These are phyloP conservation scores for Cladosporium sp. DNA, from an alignment of 2,329 filamentous ascomycete genomes.

Conservation along the genomic window DNA sequence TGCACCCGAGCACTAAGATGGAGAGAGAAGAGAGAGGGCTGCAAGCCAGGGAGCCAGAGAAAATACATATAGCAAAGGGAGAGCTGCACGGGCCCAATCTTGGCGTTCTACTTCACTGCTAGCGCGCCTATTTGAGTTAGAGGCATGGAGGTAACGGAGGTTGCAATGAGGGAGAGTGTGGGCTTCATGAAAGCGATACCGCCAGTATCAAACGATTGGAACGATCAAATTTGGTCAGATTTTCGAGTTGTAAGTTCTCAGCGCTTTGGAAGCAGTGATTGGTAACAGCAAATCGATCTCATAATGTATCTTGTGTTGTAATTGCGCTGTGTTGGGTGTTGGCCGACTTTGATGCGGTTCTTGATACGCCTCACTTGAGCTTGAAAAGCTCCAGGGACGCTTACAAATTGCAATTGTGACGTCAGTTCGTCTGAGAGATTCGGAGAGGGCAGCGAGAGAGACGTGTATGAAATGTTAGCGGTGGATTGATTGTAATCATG, in stretches of 20 bases:
- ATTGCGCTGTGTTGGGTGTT: neutral
- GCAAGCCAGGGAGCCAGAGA: too few species aligned
- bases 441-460: neutral
- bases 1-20: neutral
- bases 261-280: neutral
- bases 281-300: neutral
- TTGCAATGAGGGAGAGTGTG: neutral
- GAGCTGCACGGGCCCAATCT: neutral
- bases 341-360: neutral
- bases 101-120: neutral
- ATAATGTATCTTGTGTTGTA: neutral
- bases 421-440: neutral
- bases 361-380: neutral
- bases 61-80: neutral
- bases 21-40: neutral
- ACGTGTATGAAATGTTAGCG: neutral
- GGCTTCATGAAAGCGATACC: neutral
- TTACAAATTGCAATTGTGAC: neutral
- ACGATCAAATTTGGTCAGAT: neutral
- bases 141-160: neutral
- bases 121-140: neutral
- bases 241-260: neutral
- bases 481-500: neutral
- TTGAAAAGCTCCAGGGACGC: neutral
- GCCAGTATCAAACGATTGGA: neutral